Evolutionary conservation across 1,284 basidiomycete species (phyloP).

Genomic region (Tilletia setariae): DNA sequence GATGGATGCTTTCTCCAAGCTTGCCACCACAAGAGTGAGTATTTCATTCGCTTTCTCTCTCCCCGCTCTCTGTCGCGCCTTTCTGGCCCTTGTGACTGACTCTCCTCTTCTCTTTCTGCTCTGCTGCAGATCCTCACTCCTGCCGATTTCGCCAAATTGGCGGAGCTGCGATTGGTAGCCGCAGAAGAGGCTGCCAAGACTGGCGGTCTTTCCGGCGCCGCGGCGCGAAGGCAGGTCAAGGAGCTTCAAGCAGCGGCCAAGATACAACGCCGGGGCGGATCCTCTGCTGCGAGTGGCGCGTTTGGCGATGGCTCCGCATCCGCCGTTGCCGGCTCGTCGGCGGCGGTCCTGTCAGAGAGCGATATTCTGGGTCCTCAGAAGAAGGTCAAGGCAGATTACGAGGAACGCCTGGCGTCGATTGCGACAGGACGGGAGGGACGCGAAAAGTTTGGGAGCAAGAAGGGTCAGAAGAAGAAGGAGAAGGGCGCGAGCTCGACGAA

Average conservation of each 20-base stretch:
- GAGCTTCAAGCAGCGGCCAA: slow-evolving; percentile 22
- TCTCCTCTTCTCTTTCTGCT: too few relatives aligned
- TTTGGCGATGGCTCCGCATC: slow-evolving; percentile 48
- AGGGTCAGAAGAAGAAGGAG: slow-evolving; percentile 54
- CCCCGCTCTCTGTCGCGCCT: slow-evolving; percentile 8
- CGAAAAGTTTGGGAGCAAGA: slow-evolving; percentile 75
- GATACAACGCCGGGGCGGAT: slow-evolving; percentile 62
- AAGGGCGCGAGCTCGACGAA: slow-evolving; percentile 45
- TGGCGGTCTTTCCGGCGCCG: slow-evolving; percentile 40
- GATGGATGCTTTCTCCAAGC: slow-evolving; percentile 39
- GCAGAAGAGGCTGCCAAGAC: slow-evolving; percentile 65
- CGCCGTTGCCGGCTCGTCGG: slow-evolving; percentile 21
- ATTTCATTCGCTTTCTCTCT: neutral
- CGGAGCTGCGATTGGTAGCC: slow-evolving; percentile 75
- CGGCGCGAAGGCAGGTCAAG: slow-evolving; percentile 65
- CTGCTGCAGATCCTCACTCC: slow-evolving; percentile 86
- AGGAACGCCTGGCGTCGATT: slow-evolving; percentile 87
- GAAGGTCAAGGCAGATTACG: slow-evolving; percentile 89
- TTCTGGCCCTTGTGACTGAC: neutral
- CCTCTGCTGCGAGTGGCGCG: slow-evolving; percentile 52
- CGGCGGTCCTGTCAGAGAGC: slow-evolving; percentile 39
- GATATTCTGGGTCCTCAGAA: slow-evolving; percentile 86
- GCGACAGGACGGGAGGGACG: slow-evolving; percentile 89
- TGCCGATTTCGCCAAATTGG: slow-evolving; percentile 89
- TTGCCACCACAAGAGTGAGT: slow-evolving; percentile 60